phyloP scores from a whole-genome alignment of 495 filamentous ascomycete genomes.

The Penicillium arizonense region DNA sequence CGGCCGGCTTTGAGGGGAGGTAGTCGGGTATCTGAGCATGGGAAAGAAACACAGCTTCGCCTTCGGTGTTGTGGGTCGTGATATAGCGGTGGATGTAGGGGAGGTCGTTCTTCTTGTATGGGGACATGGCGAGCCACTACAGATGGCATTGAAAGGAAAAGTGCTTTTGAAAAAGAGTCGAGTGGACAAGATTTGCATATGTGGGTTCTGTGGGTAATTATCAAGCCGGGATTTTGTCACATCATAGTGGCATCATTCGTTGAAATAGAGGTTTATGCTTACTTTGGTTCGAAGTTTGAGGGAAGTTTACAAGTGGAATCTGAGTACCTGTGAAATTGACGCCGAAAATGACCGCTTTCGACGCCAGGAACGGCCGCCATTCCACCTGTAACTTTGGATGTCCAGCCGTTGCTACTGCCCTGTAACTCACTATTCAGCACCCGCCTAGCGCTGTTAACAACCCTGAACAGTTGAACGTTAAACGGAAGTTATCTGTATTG shows the following conservation, averaged over 20 bases:
- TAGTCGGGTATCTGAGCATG: conserved; percentile 32
- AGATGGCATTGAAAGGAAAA: background rate
- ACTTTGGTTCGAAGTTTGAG: background rate
- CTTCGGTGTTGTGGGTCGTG: conserved; percentile 38
- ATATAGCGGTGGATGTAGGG: conserved; percentile 41
- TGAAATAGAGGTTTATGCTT: background rate
- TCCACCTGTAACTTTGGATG: too few relatives aligned
- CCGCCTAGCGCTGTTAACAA: too few relatives aligned
- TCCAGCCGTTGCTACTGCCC: too few relatives aligned
- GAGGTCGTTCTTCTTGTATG: conserved; percentile 25
- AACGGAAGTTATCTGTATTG: too few relatives aligned
- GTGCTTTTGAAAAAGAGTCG: background rate
- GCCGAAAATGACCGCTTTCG: too few relatives aligned
- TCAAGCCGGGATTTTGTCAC: background rate
- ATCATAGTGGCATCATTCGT: conserved; percentile 22
- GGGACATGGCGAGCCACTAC: conserved; percentile 4
- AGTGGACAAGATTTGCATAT: background rate
- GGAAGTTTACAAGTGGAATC: too few relatives aligned
- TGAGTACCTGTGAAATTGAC: too few relatives aligned
- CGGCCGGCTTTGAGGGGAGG: conserved; percentile 27
- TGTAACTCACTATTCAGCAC: too few relatives aligned
- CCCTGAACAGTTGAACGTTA: too few relatives aligned
- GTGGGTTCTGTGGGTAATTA: too few relatives aligned
- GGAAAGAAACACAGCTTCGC: conserved; percentile 40
- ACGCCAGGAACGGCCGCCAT: too few relatives aligned